phyloP scores from a whole-genome alignment of 1,139 yeast species.

The Komagataea norvegica region DNA sequence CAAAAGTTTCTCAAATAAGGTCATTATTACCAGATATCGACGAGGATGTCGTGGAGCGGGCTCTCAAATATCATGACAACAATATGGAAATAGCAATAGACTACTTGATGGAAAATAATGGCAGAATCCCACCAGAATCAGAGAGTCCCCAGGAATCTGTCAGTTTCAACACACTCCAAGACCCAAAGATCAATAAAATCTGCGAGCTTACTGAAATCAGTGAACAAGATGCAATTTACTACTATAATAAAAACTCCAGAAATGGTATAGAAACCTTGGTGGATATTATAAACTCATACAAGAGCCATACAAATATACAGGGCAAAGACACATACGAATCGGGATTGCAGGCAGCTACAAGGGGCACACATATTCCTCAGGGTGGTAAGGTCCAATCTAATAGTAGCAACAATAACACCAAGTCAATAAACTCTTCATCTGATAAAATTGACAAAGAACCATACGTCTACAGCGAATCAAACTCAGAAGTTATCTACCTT shows the following conservation, averaged over 20 bases:
- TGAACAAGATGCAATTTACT: not conserved
- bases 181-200: slow-evolving; percentile 3
- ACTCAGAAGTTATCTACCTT: slow-evolving; percentile 15
- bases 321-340: too few species aligned
- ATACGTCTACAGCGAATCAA: slow-evolving; percentile 10
- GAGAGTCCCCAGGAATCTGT: not conserved
- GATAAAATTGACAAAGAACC: not conserved
- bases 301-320: too few species aligned
- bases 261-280: not conserved
- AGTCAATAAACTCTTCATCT: not conserved
- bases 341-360: too few species aligned
- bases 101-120: slow-evolving; percentile 4
- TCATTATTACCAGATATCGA: slow-evolving; percentile 8
- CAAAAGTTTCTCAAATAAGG: not conserved
- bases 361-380: slow-evolving; percentile 4
- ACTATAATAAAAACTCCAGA: not conserved
- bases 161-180: slow-evolving; percentile 1
- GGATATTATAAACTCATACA: not conserved
- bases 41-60: slow-evolving; percentile 7
- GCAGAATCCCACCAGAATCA: not conserved
- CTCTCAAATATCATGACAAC: slow-evolving; percentile 4
- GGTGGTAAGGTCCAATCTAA: slow-evolving; percentile 15
- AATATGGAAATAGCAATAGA: slow-evolving; percentile 3
- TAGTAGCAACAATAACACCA: not conserved
- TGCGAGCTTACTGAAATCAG: slow-evolving; percentile 7